Evolutionary conservation across 805 yeast species (phyloP), one percentile per base, ranked within the genome.

Genomic region (Trichomonascus vanleenenianus): DNA sequence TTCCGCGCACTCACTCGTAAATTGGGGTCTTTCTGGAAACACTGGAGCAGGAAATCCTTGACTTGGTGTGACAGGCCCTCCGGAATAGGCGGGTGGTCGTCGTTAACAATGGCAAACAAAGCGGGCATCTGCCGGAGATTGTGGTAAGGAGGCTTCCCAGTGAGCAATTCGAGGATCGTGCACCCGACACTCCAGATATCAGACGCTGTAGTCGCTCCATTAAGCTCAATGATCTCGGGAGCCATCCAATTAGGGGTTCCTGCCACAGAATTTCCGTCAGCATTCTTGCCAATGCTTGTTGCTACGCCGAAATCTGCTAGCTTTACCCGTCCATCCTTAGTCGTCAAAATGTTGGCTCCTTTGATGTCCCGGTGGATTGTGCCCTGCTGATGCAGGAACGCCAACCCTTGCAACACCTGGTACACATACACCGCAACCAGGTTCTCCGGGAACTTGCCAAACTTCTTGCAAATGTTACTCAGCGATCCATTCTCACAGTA

Each of bases 181-280:
- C 97, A 94, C 2, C 97, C 98, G 22, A 93, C 64, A 6, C 95
- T 85, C 97, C 73, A 69, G 5, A 69, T 60, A 65, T 93, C 98
- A 2, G 95, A 85, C 1, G 94, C 83, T 0, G 91, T 78, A 8
- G 94, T 81, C 1, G 91, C 83, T 2, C 94, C 95, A 56, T 83
- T 85, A 55, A 87, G 80, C 36, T 81, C 71, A 3, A 93, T 84
- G 2, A 94, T 80, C 59, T 93, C 98, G 0, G 98, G 98, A 0
- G 98, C 97, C 96, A 93, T 89, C 97, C 97, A 93, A 60, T 91
- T 85, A 0, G 97, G 95, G 0, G 97, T 87, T 1, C 98, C 98
- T 12, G 77, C 79, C 57, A 62, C 59, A 14, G 60, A 49, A 10
- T 47, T 52, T 40, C 48, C 43, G 15, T 27, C 49, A 6, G 38